These are phyloP conservation scores for Debaryomyces robertsiae DNA, from an alignment of 1,139 yeast species.

Conservation along the genomic window DNA sequence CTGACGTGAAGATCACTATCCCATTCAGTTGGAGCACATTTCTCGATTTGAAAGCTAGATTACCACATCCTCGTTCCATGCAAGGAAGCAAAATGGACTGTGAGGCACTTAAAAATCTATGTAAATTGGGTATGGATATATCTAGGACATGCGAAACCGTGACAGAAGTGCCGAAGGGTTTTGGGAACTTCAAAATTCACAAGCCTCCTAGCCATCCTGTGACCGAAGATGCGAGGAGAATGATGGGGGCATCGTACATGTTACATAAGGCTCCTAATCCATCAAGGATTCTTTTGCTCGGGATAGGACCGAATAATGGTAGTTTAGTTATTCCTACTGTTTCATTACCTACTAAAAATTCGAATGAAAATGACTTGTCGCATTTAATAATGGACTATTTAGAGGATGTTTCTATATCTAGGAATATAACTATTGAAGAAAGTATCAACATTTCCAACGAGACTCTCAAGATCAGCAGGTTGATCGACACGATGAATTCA, in stretches of 20 bases:
- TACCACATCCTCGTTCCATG: not conserved
- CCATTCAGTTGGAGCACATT: slow-evolving; percentile 24
- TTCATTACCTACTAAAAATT: not conserved
- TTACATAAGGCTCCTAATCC: slow-evolving; percentile 19
- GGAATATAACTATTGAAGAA: not conserved
- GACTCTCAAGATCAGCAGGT: not conserved
- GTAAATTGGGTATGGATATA: slow-evolving; percentile 7
- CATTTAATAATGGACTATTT: slow-evolving; percentile 4
- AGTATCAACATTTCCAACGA: slow-evolving; percentile 1
- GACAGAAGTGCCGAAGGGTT: not conserved
- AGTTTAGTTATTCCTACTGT: slow-evolving; percentile 13
- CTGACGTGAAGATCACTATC: slow-evolving; percentile 13
- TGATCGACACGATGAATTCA: not conserved
- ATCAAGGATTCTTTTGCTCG: slow-evolving; percentile 18
- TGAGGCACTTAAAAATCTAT: slow-evolving; percentile 4
- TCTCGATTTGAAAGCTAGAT: slow-evolving; percentile 14
- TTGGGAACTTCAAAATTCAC: slow-evolving; percentile 10
- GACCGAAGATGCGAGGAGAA: slow-evolving; percentile 15
- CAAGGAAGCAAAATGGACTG: slow-evolving; percentile 7
- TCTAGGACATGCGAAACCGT: slow-evolving; percentile 8
- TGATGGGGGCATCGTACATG: slow-evolving; percentile 18
- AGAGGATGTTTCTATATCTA: not conserved
- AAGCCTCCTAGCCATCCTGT: slow-evolving; percentile 13
- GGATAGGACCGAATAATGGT: slow-evolving; percentile 14
- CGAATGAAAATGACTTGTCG: slow-evolving; percentile 9